Evolutionary conservation across 495 filamentous ascomycete species (phyloP).

Genomic region (Elasticomyces elasticus): DNA sequence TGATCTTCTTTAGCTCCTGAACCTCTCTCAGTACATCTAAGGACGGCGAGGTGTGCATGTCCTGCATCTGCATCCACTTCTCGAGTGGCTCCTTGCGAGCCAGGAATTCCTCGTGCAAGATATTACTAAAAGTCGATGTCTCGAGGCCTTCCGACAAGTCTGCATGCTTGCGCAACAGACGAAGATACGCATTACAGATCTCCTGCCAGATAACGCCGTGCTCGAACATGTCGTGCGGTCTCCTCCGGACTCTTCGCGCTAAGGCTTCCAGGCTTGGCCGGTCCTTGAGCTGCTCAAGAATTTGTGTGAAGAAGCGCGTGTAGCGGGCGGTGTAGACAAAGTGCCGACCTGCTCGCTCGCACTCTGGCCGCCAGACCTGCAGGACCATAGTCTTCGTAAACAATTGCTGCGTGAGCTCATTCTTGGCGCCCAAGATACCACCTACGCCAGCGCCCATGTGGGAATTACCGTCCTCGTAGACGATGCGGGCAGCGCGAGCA

Average conservation of each 20-base stretch:
- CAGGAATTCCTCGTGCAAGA: conserved; percentile 72
- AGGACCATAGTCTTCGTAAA: conserved; percentile 92
- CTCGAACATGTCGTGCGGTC: conserved; percentile 71
- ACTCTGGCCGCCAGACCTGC: conserved; percentile 92
- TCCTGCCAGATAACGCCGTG: conserved; percentile 80
- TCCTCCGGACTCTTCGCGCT: conserved; percentile 70
- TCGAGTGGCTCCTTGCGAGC: conserved; percentile 45
- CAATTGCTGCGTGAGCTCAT: conserved; percentile 72
- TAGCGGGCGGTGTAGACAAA: conserved; percentile 92
- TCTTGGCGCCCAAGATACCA: conserved; percentile 53
- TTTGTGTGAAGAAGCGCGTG: conserved; percentile 62
- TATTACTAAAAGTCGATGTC: conserved; percentile 71
- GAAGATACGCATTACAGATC: conserved; percentile 60
- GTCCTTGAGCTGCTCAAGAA: conserved; percentile 70
- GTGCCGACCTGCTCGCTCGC: conserved; percentile 81
- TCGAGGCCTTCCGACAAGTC: conserved; percentile 54
- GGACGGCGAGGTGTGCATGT: conserved; percentile 36
- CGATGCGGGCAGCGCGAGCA: conserved; percentile 61
- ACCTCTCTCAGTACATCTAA: conserved; percentile 74
- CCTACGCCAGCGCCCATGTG: conserved; percentile 27
- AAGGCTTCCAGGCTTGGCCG: conserved; percentile 68
- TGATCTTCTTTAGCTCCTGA: conserved; percentile 82
- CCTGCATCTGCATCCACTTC: conserved; percentile 38
- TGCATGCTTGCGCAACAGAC: conserved; percentile 60
- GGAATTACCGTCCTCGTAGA: conserved; percentile 40